Evolutionary conservation across 306 rosid species (phyloP), one percentile per base, ranked within the genome.

Genomic region (Cercis canadensis): DNA sequence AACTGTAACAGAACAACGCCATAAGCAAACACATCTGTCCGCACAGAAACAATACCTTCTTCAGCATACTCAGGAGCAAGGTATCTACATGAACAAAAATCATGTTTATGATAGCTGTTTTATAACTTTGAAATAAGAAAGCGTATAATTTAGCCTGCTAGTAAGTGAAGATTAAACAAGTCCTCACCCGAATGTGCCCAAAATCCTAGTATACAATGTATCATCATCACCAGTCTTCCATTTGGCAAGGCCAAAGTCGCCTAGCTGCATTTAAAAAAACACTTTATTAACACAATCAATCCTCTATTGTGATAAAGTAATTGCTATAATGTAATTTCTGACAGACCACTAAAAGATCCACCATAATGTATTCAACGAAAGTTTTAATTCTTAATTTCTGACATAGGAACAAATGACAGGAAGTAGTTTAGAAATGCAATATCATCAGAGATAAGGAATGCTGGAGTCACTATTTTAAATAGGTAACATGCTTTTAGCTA

Each of bases 221-320:
- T 86, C 95, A 63, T 84, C 92, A 60, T 85, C 89, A 33, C 76
- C 81, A 5, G 67, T 78, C 66, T 74, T 86, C 95, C 95, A 87
- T 78, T 82, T 92, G 11, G 96, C 98, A 40, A 89, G 85, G 63
- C 98, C 98, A 82, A 92, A 92, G 70, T 92, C 98, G 74, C 89
- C 95, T 59, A 92, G 71, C 95, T 92, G 82, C 76, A 76, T 65
- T 53, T 37, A 54, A n/a, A n/a, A n/a, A n/a, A n/a, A n/a, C n/a
- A n/a, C n/a, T n/a, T n/a, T n/a, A n/a, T n/a, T n/a, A n/a, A n/a
- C n/a, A n/a, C n/a, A n/a, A n/a, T n/a, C n/a, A n/a, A n/a, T n/a
- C n/a, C n/a, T n/a, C n/a, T n/a, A n/a, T n/a, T n/a, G n/a, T n/a
- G n/a, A n/a, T n/a, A n/a, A n/a, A n/a, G n/a, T n/a, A n/a, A n/a